Evolutionary conservation across 495 filamentous ascomycete genomes (phyloP).

Genomic region (Delitschia confertaspora): DNA sequence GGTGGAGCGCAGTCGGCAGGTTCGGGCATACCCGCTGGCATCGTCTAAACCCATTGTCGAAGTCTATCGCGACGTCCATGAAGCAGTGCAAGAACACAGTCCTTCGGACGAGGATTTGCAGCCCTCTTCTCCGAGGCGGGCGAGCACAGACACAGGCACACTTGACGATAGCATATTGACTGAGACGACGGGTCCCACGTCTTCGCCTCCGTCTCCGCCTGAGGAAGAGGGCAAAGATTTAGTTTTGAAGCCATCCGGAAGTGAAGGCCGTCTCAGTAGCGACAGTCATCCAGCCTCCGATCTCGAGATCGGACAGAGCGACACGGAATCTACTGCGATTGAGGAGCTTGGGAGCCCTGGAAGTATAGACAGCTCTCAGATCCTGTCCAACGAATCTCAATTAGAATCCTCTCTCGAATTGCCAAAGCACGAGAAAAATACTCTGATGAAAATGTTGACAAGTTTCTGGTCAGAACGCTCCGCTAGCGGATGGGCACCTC

Average conservation of each 20-base stretch:
- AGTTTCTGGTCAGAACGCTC: constrained; percentile 99
- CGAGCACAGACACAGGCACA: constrained; percentile 26
- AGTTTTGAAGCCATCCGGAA: constrained; percentile 34
- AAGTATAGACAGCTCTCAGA: constrained; percentile 53
- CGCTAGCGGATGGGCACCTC: constrained; percentile 85
- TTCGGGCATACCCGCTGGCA: constrained; percentile 76
- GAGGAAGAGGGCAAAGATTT: constrained; percentile 21
- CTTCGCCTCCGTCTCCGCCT: constrained; percentile 17
- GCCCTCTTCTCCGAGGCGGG: constrained; percentile 31
- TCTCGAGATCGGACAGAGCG: constrained; percentile 61
- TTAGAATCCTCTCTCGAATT: constrained; percentile 61
- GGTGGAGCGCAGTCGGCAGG: constrained; percentile 69
- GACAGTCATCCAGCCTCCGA: constrained; percentile 49
- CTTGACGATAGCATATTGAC: constrained; percentile 27
- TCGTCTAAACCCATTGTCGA: constrained; percentile 95
- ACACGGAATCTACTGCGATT: constrained; percentile 52
- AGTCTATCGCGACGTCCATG: constrained; percentile 84
- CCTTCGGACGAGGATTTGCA: constrained; percentile 55
- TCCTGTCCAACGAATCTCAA: constrained; percentile 48
- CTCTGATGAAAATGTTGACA: constrained; percentile 85
- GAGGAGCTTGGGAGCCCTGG: constrained; percentile 62
- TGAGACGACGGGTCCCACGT: constrained; percentile 23
- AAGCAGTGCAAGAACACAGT: constrained; percentile 81
- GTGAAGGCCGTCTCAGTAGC: constrained; percentile 32
- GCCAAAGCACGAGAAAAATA: constrained; percentile 82